Conservation (phyloP, 2,329 filamentous ascomycete genomes). For the Fusarium mangiferae region DNA sequence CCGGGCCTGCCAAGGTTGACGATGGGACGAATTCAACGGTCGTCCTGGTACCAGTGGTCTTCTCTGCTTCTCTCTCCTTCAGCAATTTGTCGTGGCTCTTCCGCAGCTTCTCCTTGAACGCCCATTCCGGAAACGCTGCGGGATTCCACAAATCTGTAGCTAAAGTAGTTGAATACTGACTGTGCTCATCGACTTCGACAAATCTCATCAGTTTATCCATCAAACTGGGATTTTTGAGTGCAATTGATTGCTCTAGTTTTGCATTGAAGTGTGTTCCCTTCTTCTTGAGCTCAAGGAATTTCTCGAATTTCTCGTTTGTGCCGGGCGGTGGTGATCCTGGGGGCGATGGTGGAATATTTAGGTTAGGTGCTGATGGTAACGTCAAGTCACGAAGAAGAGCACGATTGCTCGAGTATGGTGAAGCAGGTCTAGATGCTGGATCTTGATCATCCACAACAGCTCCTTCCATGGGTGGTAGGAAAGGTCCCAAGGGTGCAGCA, state of each 20-base stretch:
- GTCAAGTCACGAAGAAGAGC: conserved; percentile 76
- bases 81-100: conserved; percentile 58
- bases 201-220: conserved; percentile 79
- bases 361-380: conserved; percentile 75
- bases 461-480: conserved; percentile 49
- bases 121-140: conserved; percentile 63
- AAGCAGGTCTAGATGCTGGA: conserved; percentile 54
- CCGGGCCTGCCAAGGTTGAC: conserved; percentile 35
- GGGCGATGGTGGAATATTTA: conserved; percentile 79
- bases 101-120: conserved; percentile 61
- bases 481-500: conserved; percentile 52
- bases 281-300: conserved; percentile 81
- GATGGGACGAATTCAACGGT: conserved; percentile 62
- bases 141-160: conserved; percentile 68
- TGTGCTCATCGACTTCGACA: conserved; percentile 60
- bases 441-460: conserved; percentile 35
- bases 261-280: conserved; percentile 82
- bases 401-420: conserved; percentile 75
- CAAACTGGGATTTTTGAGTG: conserved; percentile 77
- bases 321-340: conserved; percentile 66
- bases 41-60: conserved; percentile 52
- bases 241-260: conserved; percentile 72
- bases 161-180: conserved; percentile 74
- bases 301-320: conserved; percentile 74
- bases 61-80: conserved; percentile 58